These are phyloP conservation scores for Mitragyna speciosa DNA, from an alignment of 257 asterid genomes.

Conservation along the genomic window DNA sequence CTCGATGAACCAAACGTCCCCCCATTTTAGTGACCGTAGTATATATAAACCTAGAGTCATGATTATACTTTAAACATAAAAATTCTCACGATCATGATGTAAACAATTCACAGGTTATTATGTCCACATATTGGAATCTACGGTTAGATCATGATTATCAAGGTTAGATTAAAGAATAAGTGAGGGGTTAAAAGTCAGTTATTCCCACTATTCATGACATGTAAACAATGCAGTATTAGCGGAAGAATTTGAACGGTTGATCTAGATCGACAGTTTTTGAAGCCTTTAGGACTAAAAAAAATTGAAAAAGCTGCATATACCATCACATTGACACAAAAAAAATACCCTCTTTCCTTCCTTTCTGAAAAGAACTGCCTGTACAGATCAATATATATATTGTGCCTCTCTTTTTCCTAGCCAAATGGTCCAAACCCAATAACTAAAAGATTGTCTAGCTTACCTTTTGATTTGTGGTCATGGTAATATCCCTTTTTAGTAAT, in stretches of 20 bases:
- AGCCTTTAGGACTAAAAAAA: slow-evolving; percentile 17
- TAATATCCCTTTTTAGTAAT: no score
- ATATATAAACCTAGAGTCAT: background rate
- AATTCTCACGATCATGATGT: background rate
- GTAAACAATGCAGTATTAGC: background rate
- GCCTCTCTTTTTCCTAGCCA: slow-evolving; percentile 33
- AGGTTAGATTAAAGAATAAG: slow-evolving; percentile 1
- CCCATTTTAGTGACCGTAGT: background rate
- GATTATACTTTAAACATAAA: background rate
- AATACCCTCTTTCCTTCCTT: slow-evolving; percentile 20
- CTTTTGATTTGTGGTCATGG: background rate
- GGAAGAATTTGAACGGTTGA: slow-evolving; percentile 39
- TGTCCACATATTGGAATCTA: slow-evolving; percentile 11
- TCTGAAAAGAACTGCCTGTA: slow-evolving; percentile 13
- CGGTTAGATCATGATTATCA: background rate
- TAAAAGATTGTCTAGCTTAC: background rate
- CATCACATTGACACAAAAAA: slow-evolving; percentile 17
- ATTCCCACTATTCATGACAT: background rate
- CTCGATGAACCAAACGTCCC: no score
- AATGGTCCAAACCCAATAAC: slow-evolving; percentile 11
- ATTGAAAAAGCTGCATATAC: slow-evolving; percentile 31
- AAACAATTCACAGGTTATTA: background rate
- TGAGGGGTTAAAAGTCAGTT: background rate
- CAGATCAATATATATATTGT: slow-evolving; percentile 13
- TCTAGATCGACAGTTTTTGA: slow-evolving; percentile 34